A percentile compares a stretch with the other conserved stretches of the same genome.
These are phyloP conservation scores for Pholiota conissans DNA, from an alignment of 768 basidiomycete genomes.

Conservation along the genomic window DNA sequence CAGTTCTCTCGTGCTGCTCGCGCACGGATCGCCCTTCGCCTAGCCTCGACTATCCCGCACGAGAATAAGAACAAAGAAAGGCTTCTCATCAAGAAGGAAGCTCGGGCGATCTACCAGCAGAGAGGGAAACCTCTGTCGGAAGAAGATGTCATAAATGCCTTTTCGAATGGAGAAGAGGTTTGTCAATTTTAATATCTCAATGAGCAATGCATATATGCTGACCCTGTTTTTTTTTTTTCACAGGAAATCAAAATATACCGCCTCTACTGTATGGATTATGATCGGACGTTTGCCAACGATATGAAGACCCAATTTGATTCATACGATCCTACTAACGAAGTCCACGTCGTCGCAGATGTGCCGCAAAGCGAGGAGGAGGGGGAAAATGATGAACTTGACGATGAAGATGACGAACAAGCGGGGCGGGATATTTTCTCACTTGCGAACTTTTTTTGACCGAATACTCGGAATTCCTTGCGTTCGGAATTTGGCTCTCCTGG, in stretches of 20 bases:
- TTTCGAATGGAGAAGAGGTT: constrained; percentile 30
- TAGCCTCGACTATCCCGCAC: constrained; percentile 9
- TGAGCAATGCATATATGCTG: neutral
- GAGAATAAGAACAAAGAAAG: constrained; percentile 10
- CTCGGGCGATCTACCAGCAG: constrained; percentile 4
- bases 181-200: too few relatives aligned
- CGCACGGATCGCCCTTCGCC: constrained; percentile 22
- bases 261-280: constrained; percentile 30
- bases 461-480: too few relatives aligned
- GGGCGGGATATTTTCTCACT: too few relatives aligned
- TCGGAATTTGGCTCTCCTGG: too few relatives aligned
- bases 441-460: too few relatives aligned
- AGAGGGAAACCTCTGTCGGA: constrained; percentile 3
- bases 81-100: constrained; percentile 7
- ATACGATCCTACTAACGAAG: too few relatives aligned
- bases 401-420: too few relatives aligned
- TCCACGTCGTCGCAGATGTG: too few relatives aligned
- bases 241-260: constrained; percentile 30
- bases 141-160: constrained; percentile 19
- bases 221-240: constrained; percentile 14
- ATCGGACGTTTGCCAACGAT: constrained; percentile 27
- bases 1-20: constrained; percentile 24
- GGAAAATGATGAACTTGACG: too few relatives aligned
- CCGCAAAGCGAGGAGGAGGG: too few relatives aligned
- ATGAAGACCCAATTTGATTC: constrained; percentile 16